Conservation (phyloP, 768 basidiomycete species). For the Hericium alpestre region DNA sequence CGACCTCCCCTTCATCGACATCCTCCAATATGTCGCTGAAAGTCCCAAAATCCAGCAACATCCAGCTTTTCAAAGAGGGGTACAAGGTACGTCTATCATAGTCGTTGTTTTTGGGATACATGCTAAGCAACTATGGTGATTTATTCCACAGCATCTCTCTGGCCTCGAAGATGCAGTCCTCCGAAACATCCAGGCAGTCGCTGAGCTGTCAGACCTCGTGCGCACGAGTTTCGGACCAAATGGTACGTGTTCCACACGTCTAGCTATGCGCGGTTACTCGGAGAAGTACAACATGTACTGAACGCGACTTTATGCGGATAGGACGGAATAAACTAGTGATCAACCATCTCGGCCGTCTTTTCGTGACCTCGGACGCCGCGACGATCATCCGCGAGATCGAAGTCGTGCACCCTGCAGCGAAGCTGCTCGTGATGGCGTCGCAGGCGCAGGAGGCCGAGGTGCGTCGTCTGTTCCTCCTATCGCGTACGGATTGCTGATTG, state of each 20-base stretch:
- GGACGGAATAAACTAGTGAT: slow-evolving; percentile 96
- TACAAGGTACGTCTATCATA: slow-evolving; percentile 57
- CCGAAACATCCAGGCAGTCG: slow-evolving; percentile 92
- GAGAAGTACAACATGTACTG: background rate
- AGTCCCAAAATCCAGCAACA: slow-evolving; percentile 79
- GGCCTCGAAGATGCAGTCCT: slow-evolving; percentile 97
- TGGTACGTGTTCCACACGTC: slow-evolving; percentile 40
- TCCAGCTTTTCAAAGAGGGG: slow-evolving; percentile 95
- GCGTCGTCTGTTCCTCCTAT: slow-evolving; percentile 15
- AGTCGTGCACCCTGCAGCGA: slow-evolving; percentile 96
- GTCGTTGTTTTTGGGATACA: background rate
- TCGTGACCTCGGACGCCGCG: slow-evolving; percentile 97
- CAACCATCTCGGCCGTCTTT: slow-evolving; percentile 90
- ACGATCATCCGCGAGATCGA: slow-evolving; percentile 98
- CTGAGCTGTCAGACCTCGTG: slow-evolving; percentile 88
- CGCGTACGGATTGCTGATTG: background rate
- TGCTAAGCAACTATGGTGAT: background rate
- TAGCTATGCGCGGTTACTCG: background rate
- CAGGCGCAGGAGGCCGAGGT: slow-evolving; percentile 95
- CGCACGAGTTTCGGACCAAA: slow-evolving; percentile 95
- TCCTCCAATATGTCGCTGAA: slow-evolving; percentile 68
- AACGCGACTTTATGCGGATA: slow-evolving; percentile 17
- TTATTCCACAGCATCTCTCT: background rate
- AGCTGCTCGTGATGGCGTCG: slow-evolving; percentile 97
- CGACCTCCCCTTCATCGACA: background rate